Base-by-base conservation (phyloP, 148 eudicot genomes). In the Silene conica region DNA sequence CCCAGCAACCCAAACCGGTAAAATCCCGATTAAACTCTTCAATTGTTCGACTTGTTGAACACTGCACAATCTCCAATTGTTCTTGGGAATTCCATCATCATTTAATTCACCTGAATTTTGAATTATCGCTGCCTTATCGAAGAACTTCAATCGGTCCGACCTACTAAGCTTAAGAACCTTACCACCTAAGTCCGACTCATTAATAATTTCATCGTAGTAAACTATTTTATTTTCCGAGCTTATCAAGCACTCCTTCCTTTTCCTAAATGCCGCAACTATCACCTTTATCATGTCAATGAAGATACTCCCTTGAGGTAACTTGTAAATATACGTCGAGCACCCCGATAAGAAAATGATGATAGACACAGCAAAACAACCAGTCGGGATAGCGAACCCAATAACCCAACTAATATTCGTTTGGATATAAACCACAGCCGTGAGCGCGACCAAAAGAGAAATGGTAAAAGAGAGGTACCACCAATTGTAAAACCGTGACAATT, bases 381-480 rank as follows among this genome's bases (percentile, higher is more conserved):
- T 88, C 8, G 95, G 97, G 69, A 89, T 88, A 11, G 81, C 81
- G 25, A 83, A 92, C 4, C 97, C 97, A 10, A 86, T 63, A 4
- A 76, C 46, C 97, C 97, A 92, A 61, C 95, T 92, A 18, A 89
- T 72, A 64, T 83, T 83, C 19, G 95, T 92, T 72, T 92, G 95
- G 58, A 92, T 60, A 64, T 92, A 92, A 65, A 88, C 86, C 6
- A 92, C 95, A 0, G 8, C 79, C 0, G 95, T 88, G 15, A 92
- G 86, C 22, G 97, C 90, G 10, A 92, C 60, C 15, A 89, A 31
- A 15, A 89, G 87, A 14, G 90, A 80, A 0, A 86, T 18, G 1
- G 97, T 88, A 82, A 92, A 92, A 46, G 90, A 82, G 60, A 89
- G 80, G 75, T 84, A 92, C 97, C 97, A 89, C 85, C 88, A 89